phyloP scores from a whole-genome alignment of 78 protist species.

The Dictyostelium discoideum region DNA sequence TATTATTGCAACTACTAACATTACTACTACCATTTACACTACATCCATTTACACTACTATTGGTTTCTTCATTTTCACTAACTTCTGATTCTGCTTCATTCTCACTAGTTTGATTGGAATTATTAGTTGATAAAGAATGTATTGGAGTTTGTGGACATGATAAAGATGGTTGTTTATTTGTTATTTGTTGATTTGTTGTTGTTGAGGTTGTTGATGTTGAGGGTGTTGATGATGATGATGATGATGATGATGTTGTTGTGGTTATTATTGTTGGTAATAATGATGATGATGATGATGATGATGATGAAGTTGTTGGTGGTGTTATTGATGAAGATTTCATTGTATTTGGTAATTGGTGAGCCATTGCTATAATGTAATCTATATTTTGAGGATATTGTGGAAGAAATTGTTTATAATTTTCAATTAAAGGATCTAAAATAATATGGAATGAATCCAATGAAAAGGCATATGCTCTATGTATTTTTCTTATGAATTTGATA shows the following conservation, averaged over 20 bases:
- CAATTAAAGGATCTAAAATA: slow-evolving; percentile 68
- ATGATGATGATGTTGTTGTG: background rate
- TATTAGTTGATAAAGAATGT: background rate
- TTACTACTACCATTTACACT: background rate
- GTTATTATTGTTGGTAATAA: too few species aligned
- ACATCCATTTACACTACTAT: background rate
- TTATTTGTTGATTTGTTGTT: background rate
- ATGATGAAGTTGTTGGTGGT: background rate
- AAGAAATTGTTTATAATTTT: slow-evolving; percentile 26
- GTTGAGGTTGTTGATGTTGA: background rate
- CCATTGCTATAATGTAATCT: slow-evolving; percentile 4
- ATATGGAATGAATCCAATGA: slow-evolving; percentile 78
- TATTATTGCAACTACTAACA: background rate
- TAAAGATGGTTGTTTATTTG: background rate
- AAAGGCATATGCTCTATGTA: slow-evolving; percentile 68
- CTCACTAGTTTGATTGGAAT: background rate
- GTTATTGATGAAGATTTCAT: background rate
- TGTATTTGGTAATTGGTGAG: background rate
- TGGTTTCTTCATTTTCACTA: background rate
- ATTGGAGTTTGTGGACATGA: background rate
- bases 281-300: slow-evolving; percentile 10
- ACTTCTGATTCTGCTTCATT: background rate
- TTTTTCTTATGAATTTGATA: slow-evolving; percentile 68
- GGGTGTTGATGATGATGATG: background rate
- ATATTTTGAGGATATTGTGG: slow-evolving; percentile 22